A percentile compares a stretch with the other conserved stretches of the same genome.
Conservation (phyloP, 2,329 filamentous ascomycete genomes). For the Pseudogymnoascus sp. region DNA sequence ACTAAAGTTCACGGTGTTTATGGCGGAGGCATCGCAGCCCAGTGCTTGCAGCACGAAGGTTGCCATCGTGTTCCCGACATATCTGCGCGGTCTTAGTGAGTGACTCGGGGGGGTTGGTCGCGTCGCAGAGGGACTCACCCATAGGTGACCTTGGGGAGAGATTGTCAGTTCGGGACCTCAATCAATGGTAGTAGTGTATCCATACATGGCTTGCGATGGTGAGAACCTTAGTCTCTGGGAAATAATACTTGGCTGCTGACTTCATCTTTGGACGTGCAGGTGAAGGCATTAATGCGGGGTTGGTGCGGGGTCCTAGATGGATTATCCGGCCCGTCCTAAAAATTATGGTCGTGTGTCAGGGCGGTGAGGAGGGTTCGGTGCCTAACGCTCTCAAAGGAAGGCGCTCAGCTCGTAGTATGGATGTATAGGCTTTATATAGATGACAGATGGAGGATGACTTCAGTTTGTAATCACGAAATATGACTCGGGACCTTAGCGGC, state of each 20-base stretch:
- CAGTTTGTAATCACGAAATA: slow-evolving; percentile 1
- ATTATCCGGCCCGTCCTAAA: background rate
- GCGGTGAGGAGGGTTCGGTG: background rate
- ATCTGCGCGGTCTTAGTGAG: slow-evolving; percentile 43
- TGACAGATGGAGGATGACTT: background rate
- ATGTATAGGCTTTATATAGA: background rate
- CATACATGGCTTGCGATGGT: slow-evolving; percentile 93
- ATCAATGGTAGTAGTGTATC: slow-evolving; percentile 17
- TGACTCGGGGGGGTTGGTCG: slow-evolving; percentile 4
- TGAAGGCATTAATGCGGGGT: background rate
- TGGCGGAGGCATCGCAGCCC: slow-evolving; percentile 84
- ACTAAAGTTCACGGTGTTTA: slow-evolving; percentile 99
- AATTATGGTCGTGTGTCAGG: background rate
- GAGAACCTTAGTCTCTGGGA: slow-evolving; percentile 61
- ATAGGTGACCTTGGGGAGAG: slow-evolving; percentile 55
- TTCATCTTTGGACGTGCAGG: background rate
- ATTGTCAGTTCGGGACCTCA: slow-evolving; percentile 16
- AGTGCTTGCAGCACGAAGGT: slow-evolving; percentile 89
- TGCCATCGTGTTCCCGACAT: slow-evolving; percentile 97
- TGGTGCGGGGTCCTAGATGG: background rate
- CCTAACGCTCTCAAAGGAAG: background rate
- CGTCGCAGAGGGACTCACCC: slow-evolving; percentile 48
- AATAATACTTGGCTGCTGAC: slow-evolving; percentile 17
- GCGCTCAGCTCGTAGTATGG: background rate
- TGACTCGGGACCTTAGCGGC: slow-evolving; percentile 1